Evolutionary conservation across 179 eudicot genomes (phyloP).

Genomic region (Nepenthes alata): DNA sequence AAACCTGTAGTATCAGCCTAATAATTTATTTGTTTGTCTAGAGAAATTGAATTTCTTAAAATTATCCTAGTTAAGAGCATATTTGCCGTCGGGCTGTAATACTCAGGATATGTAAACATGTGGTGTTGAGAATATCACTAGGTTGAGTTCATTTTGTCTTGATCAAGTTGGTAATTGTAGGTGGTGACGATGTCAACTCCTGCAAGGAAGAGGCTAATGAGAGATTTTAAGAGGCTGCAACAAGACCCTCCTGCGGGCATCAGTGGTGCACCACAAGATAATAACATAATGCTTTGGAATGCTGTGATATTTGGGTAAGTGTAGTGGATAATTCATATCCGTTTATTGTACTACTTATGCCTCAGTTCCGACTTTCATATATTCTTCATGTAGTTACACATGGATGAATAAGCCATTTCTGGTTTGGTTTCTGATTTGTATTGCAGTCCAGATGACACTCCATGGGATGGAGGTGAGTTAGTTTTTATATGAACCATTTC

Average conservation of each 20-base stretch:
- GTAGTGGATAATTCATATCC: neutral
- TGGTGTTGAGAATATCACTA: neutral
- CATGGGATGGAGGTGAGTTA: conserved; percentile 76
- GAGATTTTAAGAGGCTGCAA: conserved; percentile 77
- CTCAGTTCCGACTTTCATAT: neutral
- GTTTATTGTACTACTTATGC: neutral
- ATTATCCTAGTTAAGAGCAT: too few species aligned
- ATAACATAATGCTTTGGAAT: conserved; percentile 81
- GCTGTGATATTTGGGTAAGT: conserved; percentile 79
- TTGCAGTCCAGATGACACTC: conserved; percentile 77
- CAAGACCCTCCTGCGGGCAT: conserved; percentile 86
- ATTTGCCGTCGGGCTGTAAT: too few species aligned
- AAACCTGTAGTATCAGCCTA: too few species aligned
- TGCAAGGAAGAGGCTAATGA: conserved; percentile 63
- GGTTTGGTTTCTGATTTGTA: conserved; percentile 5
- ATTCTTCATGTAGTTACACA: neutral
- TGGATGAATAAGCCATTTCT: conserved; percentile 5
- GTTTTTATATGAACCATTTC: too few species aligned
- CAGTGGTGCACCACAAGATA: conserved; percentile 71
- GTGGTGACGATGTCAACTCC: conserved; percentile 52
- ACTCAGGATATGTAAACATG: too few species aligned
- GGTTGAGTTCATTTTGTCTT: neutral
- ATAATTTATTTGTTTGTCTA: too few species aligned
- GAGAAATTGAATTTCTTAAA: too few species aligned
- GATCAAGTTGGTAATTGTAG: neutral